Percentiles rank a stretch among this genome's conserved stretches.
Conservation (phyloP, 805 yeast species). For the Candida verbasci region DNA sequence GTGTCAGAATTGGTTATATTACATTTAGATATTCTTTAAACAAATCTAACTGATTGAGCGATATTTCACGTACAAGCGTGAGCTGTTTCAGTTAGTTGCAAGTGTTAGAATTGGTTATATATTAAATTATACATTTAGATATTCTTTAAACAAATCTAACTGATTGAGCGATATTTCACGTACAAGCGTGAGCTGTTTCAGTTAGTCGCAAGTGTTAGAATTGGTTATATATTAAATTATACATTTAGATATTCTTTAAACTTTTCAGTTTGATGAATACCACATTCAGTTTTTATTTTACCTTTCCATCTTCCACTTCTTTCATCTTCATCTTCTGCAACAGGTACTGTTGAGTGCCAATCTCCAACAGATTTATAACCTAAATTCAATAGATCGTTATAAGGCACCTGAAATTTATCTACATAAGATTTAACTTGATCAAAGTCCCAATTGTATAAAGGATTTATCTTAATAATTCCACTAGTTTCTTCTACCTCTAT, state of each 20-base stretch:
- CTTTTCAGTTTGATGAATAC: conserved; percentile 79
- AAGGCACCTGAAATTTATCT: conserved; percentile 70
- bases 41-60: no score
- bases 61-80: no score
- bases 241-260: conserved; percentile 56
- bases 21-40: no score
- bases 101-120: no score
- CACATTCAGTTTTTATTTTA: conserved; percentile 88
- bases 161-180: no score
- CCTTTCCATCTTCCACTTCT: conserved; percentile 98
- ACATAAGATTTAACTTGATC: conserved; percentile 66
- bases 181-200: no score
- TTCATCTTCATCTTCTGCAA: conserved; percentile 88
- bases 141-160: no score
- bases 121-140: no score
- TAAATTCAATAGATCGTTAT: conserved; percentile 73
- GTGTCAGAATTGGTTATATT: no score
- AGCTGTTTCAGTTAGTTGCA: no score
- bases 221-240: no score
- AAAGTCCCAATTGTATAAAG: conserved; percentile 81
- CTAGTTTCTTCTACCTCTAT: conserved; percentile 70
- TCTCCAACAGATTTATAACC: conserved; percentile 94
- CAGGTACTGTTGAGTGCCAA: conserved; percentile 91
- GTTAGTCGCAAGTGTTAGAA: no score
- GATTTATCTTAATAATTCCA: conserved; percentile 81